Base-by-base conservation (phyloP, 75 land plant species). In the Picea sitchensis region DNA sequence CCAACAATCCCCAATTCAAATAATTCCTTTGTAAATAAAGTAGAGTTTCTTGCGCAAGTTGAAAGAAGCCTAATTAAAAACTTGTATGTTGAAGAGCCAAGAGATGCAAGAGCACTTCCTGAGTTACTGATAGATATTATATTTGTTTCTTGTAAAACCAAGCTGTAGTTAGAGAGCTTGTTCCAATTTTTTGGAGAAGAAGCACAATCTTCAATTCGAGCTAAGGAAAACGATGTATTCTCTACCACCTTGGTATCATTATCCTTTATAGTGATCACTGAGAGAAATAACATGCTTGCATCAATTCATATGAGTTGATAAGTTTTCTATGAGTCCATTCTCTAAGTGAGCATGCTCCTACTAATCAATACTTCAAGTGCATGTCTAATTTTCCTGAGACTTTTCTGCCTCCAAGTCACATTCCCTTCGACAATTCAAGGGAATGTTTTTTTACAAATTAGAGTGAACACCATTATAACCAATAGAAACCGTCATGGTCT, bases 1-100 rank as follows among this genome's bases (percentile, higher is more conserved):
- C 81, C 81, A 83, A 88, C 78, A 58, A 92, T 84, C 62, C 89
- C 87, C 67, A 91, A 83, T 76, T 85, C 89, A 69, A 87, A 76
- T 21, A 94, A 85, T 13, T 83, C 84, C 74, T 65, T 82, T 14
- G 87, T 81, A 71, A 90, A 89, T 1, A 77, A 57, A 62, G 79
- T 15, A 62, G 92, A 94, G 13, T 85, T 85, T 80, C 83, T 76
- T 21, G 92, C 86, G 81, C 91, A 82, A 76, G 76, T 88, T 18
- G 85, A 76, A 56, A 93, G 86, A 36, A 88, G 14, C 5, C 89
- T 79, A 78, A 93, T 78, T 73, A 93, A 74, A 30, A 86, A 86
- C 92, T 91, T 79, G 73, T 83, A 88, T 23, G 83, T 88, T 21
- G 90, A 59, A 23, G 60, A 78, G 68, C 86, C 74, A 23, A 91